Evolutionary conservation across 371 early-diverging fungal genomes (phyloP).

Genomic region (Dichotomocladium elegans): DNA sequence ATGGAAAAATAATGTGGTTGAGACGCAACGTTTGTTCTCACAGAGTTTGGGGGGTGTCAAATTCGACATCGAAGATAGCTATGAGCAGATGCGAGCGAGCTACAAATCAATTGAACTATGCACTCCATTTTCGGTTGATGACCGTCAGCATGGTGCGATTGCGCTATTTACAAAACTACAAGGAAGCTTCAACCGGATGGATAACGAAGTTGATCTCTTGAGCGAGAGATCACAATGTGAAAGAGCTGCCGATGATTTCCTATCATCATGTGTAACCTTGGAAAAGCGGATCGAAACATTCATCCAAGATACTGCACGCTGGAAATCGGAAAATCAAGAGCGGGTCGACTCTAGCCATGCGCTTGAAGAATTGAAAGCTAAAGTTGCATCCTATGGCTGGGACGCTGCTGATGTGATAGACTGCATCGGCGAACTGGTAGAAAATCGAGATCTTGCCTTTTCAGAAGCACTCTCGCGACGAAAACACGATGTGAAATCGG

Average conservation of each 20-base stretch:
- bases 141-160: conserved; percentile 5
- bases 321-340: conserved; percentile 5
- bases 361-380: background rate
- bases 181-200: background rate
- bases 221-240: conserved; percentile 18
- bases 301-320: conserved; percentile 18
- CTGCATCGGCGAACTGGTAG: background rate
- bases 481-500: background rate
- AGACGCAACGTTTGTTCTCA: too few relatives aligned
- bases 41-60: too few relatives aligned
- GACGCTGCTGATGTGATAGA: background rate
- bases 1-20: conserved; percentile 11
- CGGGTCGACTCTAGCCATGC: background rate
- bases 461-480: background rate
- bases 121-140: background rate
- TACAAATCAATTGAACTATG: background rate
- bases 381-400: background rate
- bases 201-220: conserved; percentile 12
- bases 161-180: conserved; percentile 6
- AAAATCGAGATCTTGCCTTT: background rate
- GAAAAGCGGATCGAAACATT: conserved; percentile 13
- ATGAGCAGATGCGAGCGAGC: background rate
- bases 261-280: conserved; percentile 8
- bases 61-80: too few relatives aligned
- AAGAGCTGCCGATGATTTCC: conserved; percentile 1